phyloP scores from a whole-genome alignment of 2,329 filamentous ascomycete species.

The Cryphonectria nitschkei region DNA sequence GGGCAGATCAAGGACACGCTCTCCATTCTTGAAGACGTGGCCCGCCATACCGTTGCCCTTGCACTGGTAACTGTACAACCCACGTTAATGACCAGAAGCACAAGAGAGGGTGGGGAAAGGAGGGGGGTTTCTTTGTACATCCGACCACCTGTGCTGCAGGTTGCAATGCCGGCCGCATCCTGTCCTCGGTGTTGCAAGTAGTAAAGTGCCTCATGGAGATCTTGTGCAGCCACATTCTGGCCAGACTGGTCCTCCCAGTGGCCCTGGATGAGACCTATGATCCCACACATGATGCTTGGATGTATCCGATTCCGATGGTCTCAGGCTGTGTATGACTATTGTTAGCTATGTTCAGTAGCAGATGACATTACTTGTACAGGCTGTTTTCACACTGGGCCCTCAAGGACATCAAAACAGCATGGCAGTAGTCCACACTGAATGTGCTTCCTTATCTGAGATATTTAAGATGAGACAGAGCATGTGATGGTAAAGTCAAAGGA shows the following conservation, averaged over 20 bases:
- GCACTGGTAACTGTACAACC: slow-evolving; percentile 59
- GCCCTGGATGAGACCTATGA: slow-evolving; percentile 20
- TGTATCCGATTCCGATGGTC: no score
- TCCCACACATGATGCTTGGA: slow-evolving; percentile 18
- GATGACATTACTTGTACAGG: not conserved
- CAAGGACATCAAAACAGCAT: not conserved
- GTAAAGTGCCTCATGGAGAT: slow-evolving; percentile 73
- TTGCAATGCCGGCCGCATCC: slow-evolving; percentile 85
- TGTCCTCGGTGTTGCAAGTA: slow-evolving; percentile 75
- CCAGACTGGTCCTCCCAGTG: slow-evolving; percentile 25
- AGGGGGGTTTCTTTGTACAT: slow-evolving; percentile 55
- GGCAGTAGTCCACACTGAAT: not conserved
- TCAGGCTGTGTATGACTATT: not conserved
- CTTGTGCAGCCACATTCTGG: slow-evolving; percentile 22
- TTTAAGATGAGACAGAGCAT: not conserved
- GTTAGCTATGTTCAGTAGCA: not conserved
- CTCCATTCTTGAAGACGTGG: slow-evolving; percentile 82
- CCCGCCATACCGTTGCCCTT: slow-evolving; percentile 82
- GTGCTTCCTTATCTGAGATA: not conserved
- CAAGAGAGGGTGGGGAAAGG: not conserved
- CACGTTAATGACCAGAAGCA: not conserved
- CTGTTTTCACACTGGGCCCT: not conserved
- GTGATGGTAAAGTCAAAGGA: no score
- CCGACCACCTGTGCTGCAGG: slow-evolving; percentile 71
- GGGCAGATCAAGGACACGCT: slow-evolving; percentile 72